phyloP scores from a whole-genome alignment of 2,329 filamentous ascomycete species.

The Fusarium irregulare region DNA sequence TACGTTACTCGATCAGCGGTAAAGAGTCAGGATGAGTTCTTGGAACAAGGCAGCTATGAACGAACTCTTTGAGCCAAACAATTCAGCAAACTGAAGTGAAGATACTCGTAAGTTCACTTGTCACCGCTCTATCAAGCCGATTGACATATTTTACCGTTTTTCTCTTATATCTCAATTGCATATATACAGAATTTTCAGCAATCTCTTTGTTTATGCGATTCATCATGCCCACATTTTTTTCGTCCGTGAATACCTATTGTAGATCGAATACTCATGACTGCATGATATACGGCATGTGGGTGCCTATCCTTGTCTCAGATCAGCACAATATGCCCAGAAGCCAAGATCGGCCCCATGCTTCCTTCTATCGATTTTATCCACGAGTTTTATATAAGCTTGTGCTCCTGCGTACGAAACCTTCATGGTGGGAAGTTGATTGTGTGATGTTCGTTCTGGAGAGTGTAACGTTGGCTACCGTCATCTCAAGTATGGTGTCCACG shows the following conservation, averaged over 20 bases:
- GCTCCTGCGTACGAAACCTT: neutral
- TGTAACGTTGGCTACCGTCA: neutral
- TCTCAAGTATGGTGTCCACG: neutral
- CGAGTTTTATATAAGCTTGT: neutral
- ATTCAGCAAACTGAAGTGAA: neutral
- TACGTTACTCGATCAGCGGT: neutral
- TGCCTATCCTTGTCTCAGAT: slow-evolving; percentile 35
- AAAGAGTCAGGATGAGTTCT: neutral
- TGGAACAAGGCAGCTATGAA: neutral
- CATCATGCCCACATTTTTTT: neutral
- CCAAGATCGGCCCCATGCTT: slow-evolving; percentile 19
- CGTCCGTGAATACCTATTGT: neutral
- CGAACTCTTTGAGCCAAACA: neutral
- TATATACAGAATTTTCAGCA: neutral
- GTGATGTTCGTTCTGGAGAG: neutral
- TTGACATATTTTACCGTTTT: neutral
- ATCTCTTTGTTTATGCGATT: slow-evolving; percentile 1
- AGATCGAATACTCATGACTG: slow-evolving; percentile 15
- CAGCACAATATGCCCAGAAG: slow-evolving; percentile 15
- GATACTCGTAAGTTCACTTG: neutral
- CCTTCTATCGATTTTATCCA: neutral
- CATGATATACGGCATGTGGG: slow-evolving; percentile 23
- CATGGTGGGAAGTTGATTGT: neutral
- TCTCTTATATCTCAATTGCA: neutral
- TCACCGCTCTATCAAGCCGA: neutral